Evolutionary conservation across 371 early-diverging fungal genomes (phyloP).

Genomic region (Thermomucor indicae-seudaticae): DNA sequence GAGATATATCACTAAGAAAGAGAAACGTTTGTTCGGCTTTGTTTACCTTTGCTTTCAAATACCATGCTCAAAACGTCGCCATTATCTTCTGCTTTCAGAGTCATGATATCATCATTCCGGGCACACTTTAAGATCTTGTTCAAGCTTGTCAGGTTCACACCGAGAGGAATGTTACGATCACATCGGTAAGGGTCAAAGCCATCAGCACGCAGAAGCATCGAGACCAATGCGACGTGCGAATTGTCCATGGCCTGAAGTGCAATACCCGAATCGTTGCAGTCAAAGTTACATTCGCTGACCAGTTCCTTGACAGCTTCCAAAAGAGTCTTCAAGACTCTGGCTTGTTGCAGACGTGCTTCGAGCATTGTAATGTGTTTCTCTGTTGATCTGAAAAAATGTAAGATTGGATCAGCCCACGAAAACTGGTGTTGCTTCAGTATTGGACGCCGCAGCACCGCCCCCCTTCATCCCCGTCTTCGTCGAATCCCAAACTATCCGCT

Average conservation of each 20-base stretch:
- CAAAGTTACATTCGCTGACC: conserved; percentile 97
- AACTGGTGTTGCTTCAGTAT: no score
- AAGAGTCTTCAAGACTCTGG: conserved; percentile 83
- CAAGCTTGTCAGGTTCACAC: conserved; percentile 83
- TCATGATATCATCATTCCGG: conserved; percentile 88
- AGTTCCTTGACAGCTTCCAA: conserved; percentile 97
- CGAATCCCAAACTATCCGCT: no score
- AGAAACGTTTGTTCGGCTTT: background rate
- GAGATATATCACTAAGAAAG: background rate
- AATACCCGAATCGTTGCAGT: conserved; percentile 94
- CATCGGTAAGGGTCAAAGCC: conserved; percentile 97
- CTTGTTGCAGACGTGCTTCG: conserved; percentile 77
- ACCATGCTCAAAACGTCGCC: conserved; percentile 79
- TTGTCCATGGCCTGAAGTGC: conserved; percentile 99
- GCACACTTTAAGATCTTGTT: conserved; percentile 95
- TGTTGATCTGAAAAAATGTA: no score
- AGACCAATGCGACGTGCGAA: conserved; percentile 95
- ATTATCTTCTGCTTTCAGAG: conserved; percentile 86
- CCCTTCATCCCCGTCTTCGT: no score
- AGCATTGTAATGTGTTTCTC: no score
- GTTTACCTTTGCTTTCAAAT: conserved; percentile 76
- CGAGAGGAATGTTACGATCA: conserved; percentile 91
- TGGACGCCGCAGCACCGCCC: no score
- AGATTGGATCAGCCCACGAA: no score
- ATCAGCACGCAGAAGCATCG: conserved; percentile 81